Evolutionary conservation across 179 eudicot genomes (phyloP), one percentile per base, ranked within the genome.

Genomic region (Drosera spatulata): DNA sequence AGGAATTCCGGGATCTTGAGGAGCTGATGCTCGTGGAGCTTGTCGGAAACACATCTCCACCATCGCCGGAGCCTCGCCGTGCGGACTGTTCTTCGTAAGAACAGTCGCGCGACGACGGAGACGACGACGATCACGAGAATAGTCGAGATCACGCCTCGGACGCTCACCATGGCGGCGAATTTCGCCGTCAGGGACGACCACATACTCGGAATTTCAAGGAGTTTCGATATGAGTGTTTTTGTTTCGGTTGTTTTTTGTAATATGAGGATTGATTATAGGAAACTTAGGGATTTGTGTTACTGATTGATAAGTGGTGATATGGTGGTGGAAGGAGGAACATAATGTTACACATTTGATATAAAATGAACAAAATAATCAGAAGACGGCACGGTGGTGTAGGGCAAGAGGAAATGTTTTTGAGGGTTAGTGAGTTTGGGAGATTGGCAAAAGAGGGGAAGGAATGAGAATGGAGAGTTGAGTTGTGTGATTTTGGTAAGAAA

Each of bases 1-100:
- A 82, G 80, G 76, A 89, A 84, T 71, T 89, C 76, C 0, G 97
- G 95, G 33, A 89, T 76, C 55, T 77, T 82, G 63, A 84, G 82
- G 52, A 75, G 69, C 52, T 89, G 97, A 55, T 80, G 81, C 3
- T 81, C 84, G 53, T 86, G 87, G 22, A 70, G 78, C 2, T 59
- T 64, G 22, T 89, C 91, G 37, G 81, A 45, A 7, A 77, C 4
- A 3, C 39, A 14, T 43, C 60, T 3, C 68, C 76, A 77, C 76
- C 73, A 77, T 33, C 68, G 50, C 14, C 41, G 59, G 2, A 77
- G 10, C 59, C 65, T 77, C 0, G 66, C 33, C 0, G 67, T 45
- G 3, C 73, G 70, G 44, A 73, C 63, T 10, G 62, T 74, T 6
- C 81, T 66, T 4, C 50, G 58, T 0, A 77, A 64, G 49, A 77